Conservation (phyloP, 2,329 filamentous ascomycete species). For the Cryphonectria parasitica region DNA sequence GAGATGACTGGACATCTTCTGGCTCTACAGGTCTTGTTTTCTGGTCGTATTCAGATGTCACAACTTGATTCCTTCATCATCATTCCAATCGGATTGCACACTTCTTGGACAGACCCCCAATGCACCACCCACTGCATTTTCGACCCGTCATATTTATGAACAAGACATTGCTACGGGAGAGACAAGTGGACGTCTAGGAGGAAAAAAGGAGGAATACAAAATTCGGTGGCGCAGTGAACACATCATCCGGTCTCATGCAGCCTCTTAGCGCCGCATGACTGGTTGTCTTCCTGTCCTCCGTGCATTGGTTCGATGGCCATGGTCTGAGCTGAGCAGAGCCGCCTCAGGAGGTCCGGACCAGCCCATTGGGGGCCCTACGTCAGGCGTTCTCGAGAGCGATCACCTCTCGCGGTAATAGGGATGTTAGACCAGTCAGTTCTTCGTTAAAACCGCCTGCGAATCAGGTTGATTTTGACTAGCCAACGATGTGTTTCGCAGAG, state of each 20-base stretch:
- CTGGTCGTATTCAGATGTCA: neutral
- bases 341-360: neutral
- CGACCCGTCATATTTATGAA: neutral
- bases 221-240: slow-evolving; percentile 7
- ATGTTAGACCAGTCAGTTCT: neutral
- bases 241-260: slow-evolving; percentile 9
- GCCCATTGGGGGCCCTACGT: neutral
- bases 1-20: neutral
- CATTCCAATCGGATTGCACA: neutral
- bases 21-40: neutral
- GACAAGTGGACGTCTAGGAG: neutral
- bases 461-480: neutral
- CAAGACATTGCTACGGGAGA: neutral
- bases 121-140: neutral
- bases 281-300: neutral
- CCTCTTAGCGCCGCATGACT: neutral
- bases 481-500: neutral
- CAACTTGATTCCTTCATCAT: neutral
- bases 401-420: neutral
- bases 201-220: neutral
- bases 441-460: neutral
- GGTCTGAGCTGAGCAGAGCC: neutral
- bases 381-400: neutral
- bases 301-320: neutral
- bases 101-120: neutral